phyloP scores from a whole-genome alignment of 2,329 filamentous ascomycete genomes.

The Epicoccum nigrum region DNA sequence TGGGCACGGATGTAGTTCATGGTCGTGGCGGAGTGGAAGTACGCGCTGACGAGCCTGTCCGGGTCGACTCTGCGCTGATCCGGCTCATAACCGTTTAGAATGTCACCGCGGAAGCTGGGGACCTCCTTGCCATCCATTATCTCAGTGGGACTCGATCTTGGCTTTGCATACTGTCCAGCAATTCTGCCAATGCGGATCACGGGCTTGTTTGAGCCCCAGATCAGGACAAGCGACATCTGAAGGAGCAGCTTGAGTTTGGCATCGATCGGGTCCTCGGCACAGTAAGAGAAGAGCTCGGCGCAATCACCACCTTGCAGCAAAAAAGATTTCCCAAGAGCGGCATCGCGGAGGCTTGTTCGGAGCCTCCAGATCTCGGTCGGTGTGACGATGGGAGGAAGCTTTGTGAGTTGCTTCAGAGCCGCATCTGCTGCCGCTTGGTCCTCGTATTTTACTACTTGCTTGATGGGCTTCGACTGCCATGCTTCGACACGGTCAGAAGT shows the following conservation, averaged over 20 bases:
- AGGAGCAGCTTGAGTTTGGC: conserved; percentile 95
- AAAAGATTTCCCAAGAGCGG: conserved; percentile 89
- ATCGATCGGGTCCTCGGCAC: conserved; percentile 85
- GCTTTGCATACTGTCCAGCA: conserved; percentile 98
- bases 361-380: conserved; percentile 80
- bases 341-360: conserved; percentile 79
- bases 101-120: conserved; percentile 92
- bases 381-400: conserved; percentile 78
- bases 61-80: conserved; percentile 84
- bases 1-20: conserved; percentile 90
- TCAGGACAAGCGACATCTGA: conserved; percentile 95
- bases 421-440: conserved; percentile 65
- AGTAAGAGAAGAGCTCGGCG: conserved; percentile 97
- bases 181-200: conserved; percentile 95
- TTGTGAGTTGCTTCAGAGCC: conserved; percentile 68
- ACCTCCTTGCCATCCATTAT: conserved; percentile 78
- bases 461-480: conserved; percentile 80
- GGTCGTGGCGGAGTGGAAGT: conserved; percentile 94
- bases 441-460: conserved; percentile 74
- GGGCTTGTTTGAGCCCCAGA: conserved; percentile 82
- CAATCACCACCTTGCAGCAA: conserved; percentile 96
- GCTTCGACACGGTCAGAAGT: conserved; percentile 51
- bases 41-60: conserved; percentile 82
- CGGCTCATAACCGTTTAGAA: conserved; percentile 84
- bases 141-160: conserved; percentile 86